Conservation (phyloP, 331 rosid species). For the Telfairia occidentalis region DNA sequence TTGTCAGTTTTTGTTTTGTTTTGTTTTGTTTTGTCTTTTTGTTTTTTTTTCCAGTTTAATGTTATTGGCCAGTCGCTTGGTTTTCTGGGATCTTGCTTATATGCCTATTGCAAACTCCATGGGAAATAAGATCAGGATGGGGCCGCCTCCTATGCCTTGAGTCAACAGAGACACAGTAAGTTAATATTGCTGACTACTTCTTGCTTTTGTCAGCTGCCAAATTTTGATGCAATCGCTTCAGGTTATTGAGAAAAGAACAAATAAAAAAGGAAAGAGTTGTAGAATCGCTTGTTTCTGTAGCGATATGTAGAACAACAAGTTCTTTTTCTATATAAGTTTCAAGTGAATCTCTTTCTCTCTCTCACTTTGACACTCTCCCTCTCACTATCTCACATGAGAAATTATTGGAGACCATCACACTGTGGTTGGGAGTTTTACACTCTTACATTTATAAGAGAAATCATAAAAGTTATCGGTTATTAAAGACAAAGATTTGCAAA, state of each 20-base stretch:
- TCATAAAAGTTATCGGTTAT: too few species aligned
- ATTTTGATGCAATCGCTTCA: background rate
- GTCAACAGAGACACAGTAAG: slow-evolving; percentile 7
- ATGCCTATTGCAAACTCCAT: slow-evolving; percentile 52
- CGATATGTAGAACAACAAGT: background rate
- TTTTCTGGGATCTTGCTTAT: slow-evolving; percentile 58
- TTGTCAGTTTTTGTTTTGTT: slow-evolving; percentile 1
- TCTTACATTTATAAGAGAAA: too few species aligned
- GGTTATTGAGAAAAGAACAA: background rate
- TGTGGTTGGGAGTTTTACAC: too few species aligned
- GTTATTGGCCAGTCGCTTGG: slow-evolving; percentile 57
- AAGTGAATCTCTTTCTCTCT: background rate
- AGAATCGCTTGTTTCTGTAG: background rate
- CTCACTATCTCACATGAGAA: too few species aligned
- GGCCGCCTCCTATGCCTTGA: slow-evolving; percentile 21
- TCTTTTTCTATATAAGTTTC: background rate
- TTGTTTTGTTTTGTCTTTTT: slow-evolving; percentile 1
- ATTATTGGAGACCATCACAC: too few species aligned
- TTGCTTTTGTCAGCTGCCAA: background rate
- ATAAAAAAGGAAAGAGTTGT: background rate
- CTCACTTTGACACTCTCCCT: too few species aligned
- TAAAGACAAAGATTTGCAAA: too few species aligned
- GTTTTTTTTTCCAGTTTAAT: slow-evolving; percentile 31
- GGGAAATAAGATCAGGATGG: slow-evolving; percentile 47
- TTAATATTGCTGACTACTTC: background rate